Evolutionary conservation across 331 rosid species (phyloP).

Genomic region (Malus hybrid): DNA sequence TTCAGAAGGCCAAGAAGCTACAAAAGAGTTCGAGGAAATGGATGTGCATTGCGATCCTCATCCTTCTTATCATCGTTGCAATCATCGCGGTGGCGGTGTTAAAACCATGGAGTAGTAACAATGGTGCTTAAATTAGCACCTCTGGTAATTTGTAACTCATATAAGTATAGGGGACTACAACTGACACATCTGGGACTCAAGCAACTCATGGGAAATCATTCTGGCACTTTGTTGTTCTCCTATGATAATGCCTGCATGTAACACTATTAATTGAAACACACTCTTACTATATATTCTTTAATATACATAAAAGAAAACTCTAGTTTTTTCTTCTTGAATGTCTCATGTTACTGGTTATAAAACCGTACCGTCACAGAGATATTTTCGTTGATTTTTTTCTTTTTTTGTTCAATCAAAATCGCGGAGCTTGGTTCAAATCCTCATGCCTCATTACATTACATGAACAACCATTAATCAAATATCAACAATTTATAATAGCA

Average conservation of each 20-base stretch:
- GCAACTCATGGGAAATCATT: neutral
- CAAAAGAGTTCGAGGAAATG: slow-evolving; percentile 84
- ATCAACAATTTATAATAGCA: too few species aligned
- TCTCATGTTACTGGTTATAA: neutral
- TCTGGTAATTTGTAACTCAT: neutral
- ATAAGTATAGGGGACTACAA: neutral
- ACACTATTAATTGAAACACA: neutral
- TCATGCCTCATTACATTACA: too few species aligned
- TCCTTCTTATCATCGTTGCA: slow-evolving; percentile 56
- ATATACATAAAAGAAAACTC: neutral
- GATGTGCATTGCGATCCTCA: slow-evolving; percentile 87
- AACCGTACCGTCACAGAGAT: neutral
- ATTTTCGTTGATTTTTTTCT: too few species aligned
- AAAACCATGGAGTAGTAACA: slow-evolving; percentile 65
- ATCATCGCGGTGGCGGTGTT: slow-evolving; percentile 56
- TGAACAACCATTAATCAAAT: too few species aligned
- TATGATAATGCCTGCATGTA: neutral
- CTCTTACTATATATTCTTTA: neutral
- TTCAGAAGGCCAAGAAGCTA: slow-evolving; percentile 64
- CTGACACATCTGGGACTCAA: neutral
- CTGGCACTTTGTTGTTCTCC: neutral
- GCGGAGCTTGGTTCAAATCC: too few species aligned
- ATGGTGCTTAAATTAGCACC: slow-evolving; percentile 37
- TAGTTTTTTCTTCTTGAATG: neutral
- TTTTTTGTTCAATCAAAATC: too few species aligned